These are phyloP conservation scores for Apiotrichum brassicae DNA, from an alignment of 1,284 basidiomycete species.

Conservation along the genomic window DNA sequence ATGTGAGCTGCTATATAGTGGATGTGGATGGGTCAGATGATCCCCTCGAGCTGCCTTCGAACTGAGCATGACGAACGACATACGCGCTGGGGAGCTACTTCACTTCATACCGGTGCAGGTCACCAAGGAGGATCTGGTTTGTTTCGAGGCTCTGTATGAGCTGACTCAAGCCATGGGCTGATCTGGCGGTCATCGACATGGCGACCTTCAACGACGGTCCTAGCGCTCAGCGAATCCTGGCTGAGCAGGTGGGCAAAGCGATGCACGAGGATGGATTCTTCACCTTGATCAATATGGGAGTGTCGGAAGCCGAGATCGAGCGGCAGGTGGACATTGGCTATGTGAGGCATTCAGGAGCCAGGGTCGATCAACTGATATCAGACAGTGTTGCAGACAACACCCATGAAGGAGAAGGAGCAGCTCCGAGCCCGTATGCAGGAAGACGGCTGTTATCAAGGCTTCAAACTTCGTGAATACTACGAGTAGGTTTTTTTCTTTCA, in stretches of 20 bases:
- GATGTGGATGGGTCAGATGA: too few species aligned
- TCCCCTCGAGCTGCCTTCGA: too few species aligned
- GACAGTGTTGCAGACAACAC: conserved; percentile 20
- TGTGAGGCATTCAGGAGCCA: conserved; percentile 7
- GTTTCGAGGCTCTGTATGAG: background rate
- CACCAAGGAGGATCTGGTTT: conserved; percentile 5
- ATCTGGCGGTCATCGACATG: conserved; percentile 20
- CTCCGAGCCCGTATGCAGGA: conserved; percentile 16
- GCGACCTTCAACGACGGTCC: conserved; percentile 13
- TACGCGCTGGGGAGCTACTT: conserved; percentile 2
- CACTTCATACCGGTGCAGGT: conserved; percentile 12
- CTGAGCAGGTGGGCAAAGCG: conserved; percentile 12
- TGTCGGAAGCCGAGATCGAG: conserved; percentile 17
- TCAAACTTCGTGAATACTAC: conserved; percentile 24
- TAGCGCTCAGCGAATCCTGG: conserved; percentile 10
- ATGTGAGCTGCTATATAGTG: too few species aligned
- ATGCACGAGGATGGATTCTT: conserved; percentile 25
- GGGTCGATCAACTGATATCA: conserved; percentile 6
- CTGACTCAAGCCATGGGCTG: conserved; percentile 18
- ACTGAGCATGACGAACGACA: background rate
- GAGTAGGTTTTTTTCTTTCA: conserved; percentile 12
- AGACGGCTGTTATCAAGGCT: conserved; percentile 17
- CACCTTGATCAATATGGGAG: conserved; percentile 11
- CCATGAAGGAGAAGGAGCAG: conserved; percentile 17
- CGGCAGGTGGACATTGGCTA: conserved; percentile 25